phyloP scores from a whole-genome alignment of 78 protist species.

The Monosiga brevicollis region DNA sequence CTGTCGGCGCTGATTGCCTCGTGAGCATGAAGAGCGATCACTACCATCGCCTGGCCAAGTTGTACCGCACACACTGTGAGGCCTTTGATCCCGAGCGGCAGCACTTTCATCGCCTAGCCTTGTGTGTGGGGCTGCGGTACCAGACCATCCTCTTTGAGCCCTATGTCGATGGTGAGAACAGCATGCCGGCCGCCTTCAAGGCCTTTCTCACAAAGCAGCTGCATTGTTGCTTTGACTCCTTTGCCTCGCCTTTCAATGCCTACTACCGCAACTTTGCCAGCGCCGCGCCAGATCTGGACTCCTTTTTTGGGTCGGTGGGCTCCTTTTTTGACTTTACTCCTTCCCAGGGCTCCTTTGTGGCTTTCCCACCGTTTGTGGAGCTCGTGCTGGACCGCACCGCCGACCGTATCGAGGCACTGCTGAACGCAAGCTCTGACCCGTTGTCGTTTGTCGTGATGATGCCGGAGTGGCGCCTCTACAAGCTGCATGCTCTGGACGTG shows the following conservation, averaged over 20 bases:
- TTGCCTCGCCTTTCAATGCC: neutral
- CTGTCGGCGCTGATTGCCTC: too few relatives aligned
- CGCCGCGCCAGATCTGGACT: neutral
- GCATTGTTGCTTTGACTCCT: neutral
- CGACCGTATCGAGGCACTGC: neutral
- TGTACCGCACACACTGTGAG: too few relatives aligned
- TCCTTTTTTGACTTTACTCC: neutral
- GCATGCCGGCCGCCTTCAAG: too few relatives aligned
- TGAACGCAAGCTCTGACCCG: neutral
- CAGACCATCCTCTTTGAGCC: too few relatives aligned
- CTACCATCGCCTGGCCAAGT: too few relatives aligned
- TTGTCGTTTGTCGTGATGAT: neutral
- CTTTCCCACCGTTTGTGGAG: neutral
- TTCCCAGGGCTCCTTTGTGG: neutral
- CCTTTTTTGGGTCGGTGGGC: neutral
- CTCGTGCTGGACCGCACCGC: neutral
- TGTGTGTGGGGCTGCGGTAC: too few relatives aligned
- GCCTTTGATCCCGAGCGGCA: too few relatives aligned
- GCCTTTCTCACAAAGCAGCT: too few relatives aligned
- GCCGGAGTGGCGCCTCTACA: neutral
- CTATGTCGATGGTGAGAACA: too few relatives aligned
- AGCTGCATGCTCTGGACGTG: too few relatives aligned
- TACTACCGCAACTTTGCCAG: neutral
- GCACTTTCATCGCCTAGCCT: too few relatives aligned
- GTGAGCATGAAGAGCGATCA: too few relatives aligned